These are phyloP conservation scores for Colletotrichum lupini DNA, from an alignment of 2,329 filamentous ascomycete species.

Conservation along the genomic window DNA sequence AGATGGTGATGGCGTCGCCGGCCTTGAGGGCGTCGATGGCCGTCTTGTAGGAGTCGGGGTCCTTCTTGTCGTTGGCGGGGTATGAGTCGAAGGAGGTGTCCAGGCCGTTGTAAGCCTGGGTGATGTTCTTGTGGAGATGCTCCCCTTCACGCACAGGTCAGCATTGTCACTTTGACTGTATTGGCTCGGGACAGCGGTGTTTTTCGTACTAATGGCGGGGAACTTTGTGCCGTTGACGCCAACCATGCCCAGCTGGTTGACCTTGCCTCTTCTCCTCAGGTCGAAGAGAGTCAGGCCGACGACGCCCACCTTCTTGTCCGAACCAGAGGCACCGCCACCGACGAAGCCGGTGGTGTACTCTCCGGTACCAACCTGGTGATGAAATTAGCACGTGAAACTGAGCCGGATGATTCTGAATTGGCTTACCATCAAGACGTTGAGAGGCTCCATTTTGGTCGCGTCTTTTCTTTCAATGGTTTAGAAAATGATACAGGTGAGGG, in stretches of 20 bases:
- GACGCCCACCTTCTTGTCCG: slow-evolving; percentile 96
- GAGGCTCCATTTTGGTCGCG: slow-evolving; percentile 61
- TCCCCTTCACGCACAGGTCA: slow-evolving; percentile 63
- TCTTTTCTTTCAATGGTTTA: slow-evolving; percentile 21
- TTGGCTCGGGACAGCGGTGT: background rate
- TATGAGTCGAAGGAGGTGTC: slow-evolving; percentile 89
- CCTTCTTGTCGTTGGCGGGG: slow-evolving; percentile 77
- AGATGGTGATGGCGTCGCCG: slow-evolving; percentile 93
- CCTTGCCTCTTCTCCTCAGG: slow-evolving; percentile 87
- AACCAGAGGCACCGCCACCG: slow-evolving; percentile 82
- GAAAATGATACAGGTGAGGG: background rate
- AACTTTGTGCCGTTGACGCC: slow-evolving; percentile 91
- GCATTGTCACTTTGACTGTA: background rate
- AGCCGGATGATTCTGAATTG: background rate
- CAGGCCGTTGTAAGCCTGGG: slow-evolving; percentile 86
- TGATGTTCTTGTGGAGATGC: slow-evolving; percentile 89
- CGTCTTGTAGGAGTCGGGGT: slow-evolving; percentile 86
- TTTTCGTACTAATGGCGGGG: slow-evolving; percentile 82
- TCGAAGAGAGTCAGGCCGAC: slow-evolving; percentile 92
- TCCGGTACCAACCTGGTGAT: slow-evolving; percentile 80
- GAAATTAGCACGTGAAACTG: slow-evolving; percentile 27
- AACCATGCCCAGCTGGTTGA: slow-evolving; percentile 87
- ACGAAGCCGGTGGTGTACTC: slow-evolving; percentile 98
- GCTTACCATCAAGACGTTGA: slow-evolving; percentile 76
- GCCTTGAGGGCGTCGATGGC: slow-evolving; percentile 86